Percentiles rank a stretch among this genome's conserved stretches.
These are phyloP conservation scores for Escallonia rubra DNA, from an alignment of 129 eudicot species.

Conservation along the genomic window DNA sequence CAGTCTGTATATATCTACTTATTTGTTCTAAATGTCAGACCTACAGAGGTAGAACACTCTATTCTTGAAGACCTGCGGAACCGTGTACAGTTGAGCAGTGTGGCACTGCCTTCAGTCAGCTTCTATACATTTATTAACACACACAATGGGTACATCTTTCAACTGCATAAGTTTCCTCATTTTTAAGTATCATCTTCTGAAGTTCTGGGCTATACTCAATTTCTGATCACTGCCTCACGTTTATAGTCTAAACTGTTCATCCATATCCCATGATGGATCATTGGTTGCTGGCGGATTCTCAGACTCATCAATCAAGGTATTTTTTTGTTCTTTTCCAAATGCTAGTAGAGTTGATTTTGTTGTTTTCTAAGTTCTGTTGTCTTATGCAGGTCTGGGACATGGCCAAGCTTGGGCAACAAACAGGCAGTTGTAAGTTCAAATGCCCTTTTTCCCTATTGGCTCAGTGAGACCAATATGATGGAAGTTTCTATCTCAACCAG, in stretches of 20 bases:
- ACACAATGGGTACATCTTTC: conserved; percentile 62
- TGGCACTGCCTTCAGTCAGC: conserved; percentile 82
- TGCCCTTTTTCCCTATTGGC: not conserved
- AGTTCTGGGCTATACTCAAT: conserved; percentile 8
- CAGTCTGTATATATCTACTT: too few species aligned
- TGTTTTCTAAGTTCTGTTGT: not conserved
- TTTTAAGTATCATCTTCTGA: not conserved
- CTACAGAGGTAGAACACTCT: conserved; percentile 81
- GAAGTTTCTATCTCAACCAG: too few species aligned
- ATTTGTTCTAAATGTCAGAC: conserved; percentile 29
- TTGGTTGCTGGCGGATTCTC: conserved; percentile 98
- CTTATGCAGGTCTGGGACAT: conserved; percentile 82
- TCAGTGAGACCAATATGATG: too few species aligned
- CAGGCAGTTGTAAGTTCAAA: conserved; percentile 56
- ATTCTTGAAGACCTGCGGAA: conserved; percentile 91
- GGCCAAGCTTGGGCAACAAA: conserved; percentile 87
- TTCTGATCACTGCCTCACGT: conserved; percentile 11
- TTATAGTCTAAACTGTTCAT: conserved; percentile 72
- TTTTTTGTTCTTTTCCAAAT: conserved; percentile 7
- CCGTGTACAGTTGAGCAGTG: conserved; percentile 87
- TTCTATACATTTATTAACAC: conserved; percentile 88
- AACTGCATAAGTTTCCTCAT: not conserved
- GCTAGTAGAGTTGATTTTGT: conserved; percentile 6
- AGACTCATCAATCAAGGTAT: conserved; percentile 91
- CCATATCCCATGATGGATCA: conserved; percentile 97